Evolutionary conservation across 129 eudicot species (phyloP), one percentile per base, ranked within the genome.

Genomic region (Erigeron canadensis): DNA sequence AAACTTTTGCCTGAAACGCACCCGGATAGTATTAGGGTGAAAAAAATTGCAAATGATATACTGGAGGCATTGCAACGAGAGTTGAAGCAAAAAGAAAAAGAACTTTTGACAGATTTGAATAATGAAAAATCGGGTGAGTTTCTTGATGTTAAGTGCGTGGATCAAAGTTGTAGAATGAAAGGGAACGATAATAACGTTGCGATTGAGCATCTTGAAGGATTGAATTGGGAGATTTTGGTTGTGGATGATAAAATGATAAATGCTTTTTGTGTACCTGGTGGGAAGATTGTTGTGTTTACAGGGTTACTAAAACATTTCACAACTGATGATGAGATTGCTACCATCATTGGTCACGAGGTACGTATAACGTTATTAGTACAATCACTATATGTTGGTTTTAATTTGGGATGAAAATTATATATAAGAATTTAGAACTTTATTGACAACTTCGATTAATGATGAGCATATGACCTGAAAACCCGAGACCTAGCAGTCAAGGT

Each of bases 71-170:
- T 89, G 46, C 82, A 89, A 39, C 77, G 78, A 65, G 89, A 84
- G 60, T 67, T 89, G 82, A 80, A 63, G 62, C n/a, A n/a, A n/a
- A 87, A 86, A 38, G 91, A 88, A 62, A 28, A 1, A 28, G 78
- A 81, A 38, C 80, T 81, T 37, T 83, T 87, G 95, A 81, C 78
- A 62, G 91, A 88, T 70, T 43, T 77, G 37, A 66, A 67, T 3
- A 83, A 85, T 66, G 53, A 70, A n/a, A n/a, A n/a, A 51, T 81
- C 72, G 51, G 95, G 83, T 59, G 95, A 88, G 65, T 41, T 88
- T 69, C 83, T 88, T 72, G 88, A 88, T 79, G 95, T 85, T 79
- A 60, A 47, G 50, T 83, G 91, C 86, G 95, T 88, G 55, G 80
- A 85, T 61, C 43, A 75, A 28, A 88, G 91, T 75, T 78, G 91